Base-by-base conservation (phyloP, 163 green algal genomes). In the Prototheca cutis region DNA sequence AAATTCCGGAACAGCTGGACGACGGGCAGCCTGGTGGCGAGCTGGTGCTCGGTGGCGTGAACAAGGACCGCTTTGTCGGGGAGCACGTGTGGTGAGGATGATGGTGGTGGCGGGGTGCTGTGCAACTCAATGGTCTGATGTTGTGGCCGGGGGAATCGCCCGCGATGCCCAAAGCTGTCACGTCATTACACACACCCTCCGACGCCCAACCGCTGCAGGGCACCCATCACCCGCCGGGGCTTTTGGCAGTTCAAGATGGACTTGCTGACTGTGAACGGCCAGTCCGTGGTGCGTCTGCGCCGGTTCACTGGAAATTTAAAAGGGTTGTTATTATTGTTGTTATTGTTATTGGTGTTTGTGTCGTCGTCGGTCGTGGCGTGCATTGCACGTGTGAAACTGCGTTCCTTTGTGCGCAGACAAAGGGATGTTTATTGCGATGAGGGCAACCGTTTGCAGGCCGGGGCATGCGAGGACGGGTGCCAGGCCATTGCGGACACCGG, bases 241-340 rank as follows among this genome's bases (percentile, higher is more conserved):
- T 99, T 98, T 82, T 99, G 93, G 93, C 86, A 98, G 81, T 89
- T 96, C 69, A 55, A 83, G 7, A 72, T 96, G 78, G 88, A 88
- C 54, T 58, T 58, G 32, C 62, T 93, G 34, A 63, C 68, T 21
- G 25, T 95, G 21, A 55, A 45, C 29, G 72, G 57, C 34, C 27
- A 59, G 24, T 40, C 30, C 29, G 8, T 32, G 21, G 49, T 19
- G 27, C n/a, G n/a, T n/a, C n/a, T n/a, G n/a, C n/a, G n/a, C n/a
- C n/a, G n/a, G n/a, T n/a, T n/a, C n/a, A n/a, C n/a, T n/a, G n/a
- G n/a, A n/a, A n/a, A n/a, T n/a, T n/a, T n/a, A n/a, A n/a, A n/a
- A n/a, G n/a, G n/a, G n/a, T n/a, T n/a, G n/a, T n/a, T n/a, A n/a
- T n/a, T n/a, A n/a, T n/a, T n/a, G n/a, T n/a, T n/a, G n/a, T n/a